phyloP scores from a whole-genome alignment of 495 filamentous ascomycete species.

The Cryomyces minteri region DNA sequence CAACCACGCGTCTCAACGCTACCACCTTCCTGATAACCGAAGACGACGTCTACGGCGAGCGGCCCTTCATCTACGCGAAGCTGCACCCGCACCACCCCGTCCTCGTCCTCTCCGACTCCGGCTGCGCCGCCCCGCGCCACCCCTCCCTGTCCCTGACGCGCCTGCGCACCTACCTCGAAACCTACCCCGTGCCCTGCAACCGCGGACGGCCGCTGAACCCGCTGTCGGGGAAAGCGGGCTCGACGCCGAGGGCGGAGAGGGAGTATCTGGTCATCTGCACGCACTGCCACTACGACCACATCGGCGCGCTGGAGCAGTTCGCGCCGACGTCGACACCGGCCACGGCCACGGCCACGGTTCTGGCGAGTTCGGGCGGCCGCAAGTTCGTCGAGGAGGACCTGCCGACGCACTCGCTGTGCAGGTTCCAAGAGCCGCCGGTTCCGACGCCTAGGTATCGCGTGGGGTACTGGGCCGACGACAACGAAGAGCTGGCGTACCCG shows the following conservation, averaged over 20 bases:
- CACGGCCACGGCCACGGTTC: slow-evolving; percentile 3
- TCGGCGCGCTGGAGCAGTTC: slow-evolving; percentile 20
- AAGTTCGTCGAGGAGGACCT: slow-evolving; percentile 19
- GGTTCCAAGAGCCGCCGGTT: slow-evolving; percentile 9
- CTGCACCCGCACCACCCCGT: slow-evolving; percentile 13
- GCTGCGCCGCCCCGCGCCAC: slow-evolving; percentile 14
- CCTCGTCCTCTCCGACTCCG: slow-evolving; percentile 19
- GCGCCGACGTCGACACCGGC: slow-evolving; percentile 5
- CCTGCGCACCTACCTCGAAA: slow-evolving; percentile 21
- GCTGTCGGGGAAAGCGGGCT: slow-evolving; percentile 10
- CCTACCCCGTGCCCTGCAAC: slow-evolving; percentile 15
- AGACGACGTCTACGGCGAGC: slow-evolving; percentile 19
- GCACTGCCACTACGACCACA: slow-evolving; percentile 27
- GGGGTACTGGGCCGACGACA: slow-evolving; percentile 18
- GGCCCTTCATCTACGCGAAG: slow-evolving; percentile 25
- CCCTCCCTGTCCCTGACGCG: slow-evolving; percentile 5
- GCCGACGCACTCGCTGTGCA: slow-evolving; percentile 16
- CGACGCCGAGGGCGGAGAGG: slow-evolving; percentile 1
- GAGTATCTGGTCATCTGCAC: slow-evolving; percentile 21
- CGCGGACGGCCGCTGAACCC: slow-evolving; percentile 15
- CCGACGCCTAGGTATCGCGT: slow-evolving; percentile 17
- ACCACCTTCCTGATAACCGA: slow-evolving; percentile 23
- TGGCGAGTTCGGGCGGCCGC: slow-evolving; percentile 17
- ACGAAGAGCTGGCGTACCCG: slow-evolving; percentile 8
- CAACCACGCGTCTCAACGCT: slow-evolving; percentile 13